phyloP scores from a whole-genome alignment of 1,284 basidiomycete genomes.

The Trametes versicolor region DNA sequence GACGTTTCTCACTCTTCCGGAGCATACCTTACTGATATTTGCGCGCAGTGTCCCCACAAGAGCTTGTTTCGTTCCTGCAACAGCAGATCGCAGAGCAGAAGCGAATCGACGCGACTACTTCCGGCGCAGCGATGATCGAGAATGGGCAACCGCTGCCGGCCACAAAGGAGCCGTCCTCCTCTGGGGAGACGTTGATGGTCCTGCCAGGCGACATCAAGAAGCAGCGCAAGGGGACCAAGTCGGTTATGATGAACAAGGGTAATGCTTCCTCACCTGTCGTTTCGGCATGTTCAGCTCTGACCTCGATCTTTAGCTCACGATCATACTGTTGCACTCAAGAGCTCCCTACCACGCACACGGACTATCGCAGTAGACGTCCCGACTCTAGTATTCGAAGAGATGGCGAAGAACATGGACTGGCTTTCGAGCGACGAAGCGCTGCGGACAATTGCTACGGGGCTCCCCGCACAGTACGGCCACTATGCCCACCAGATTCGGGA shows the following conservation, averaged over 20 bases:
- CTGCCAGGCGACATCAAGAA: slow-evolving; percentile 77
- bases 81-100: slow-evolving; percentile 82
- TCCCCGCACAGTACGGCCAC: slow-evolving; percentile 63
- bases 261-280: slow-evolving; percentile 7
- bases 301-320: slow-evolving; percentile 59
- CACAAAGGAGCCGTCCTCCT: slow-evolving; percentile 54
- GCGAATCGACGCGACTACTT: slow-evolving; percentile 71
- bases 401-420: slow-evolving; percentile 69
- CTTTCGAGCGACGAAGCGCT: slow-evolving; percentile 78
- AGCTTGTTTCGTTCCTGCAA: slow-evolving; percentile 77
- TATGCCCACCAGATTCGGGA: slow-evolving; percentile 77
- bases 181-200: slow-evolving; percentile 69
- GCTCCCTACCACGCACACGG: slow-evolving; percentile 66
- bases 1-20: slow-evolving; percentile 25
- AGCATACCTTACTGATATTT: slow-evolving; percentile 13
- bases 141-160: slow-evolving; percentile 41
- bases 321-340: slow-evolving; percentile 62
- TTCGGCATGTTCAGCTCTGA: neutral
- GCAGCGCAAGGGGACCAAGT: slow-evolving; percentile 75
- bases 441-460: slow-evolving; percentile 63
- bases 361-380: slow-evolving; percentile 79
- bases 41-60: slow-evolving; percentile 67
- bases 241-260: slow-evolving; percentile 77
- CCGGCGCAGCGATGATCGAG: slow-evolving; percentile 61
- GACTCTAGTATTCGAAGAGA: slow-evolving; percentile 64